Evolutionary conservation across 768 basidiomycete species (phyloP).

Genomic region (Candolleomyces aberdarensis): DNA sequence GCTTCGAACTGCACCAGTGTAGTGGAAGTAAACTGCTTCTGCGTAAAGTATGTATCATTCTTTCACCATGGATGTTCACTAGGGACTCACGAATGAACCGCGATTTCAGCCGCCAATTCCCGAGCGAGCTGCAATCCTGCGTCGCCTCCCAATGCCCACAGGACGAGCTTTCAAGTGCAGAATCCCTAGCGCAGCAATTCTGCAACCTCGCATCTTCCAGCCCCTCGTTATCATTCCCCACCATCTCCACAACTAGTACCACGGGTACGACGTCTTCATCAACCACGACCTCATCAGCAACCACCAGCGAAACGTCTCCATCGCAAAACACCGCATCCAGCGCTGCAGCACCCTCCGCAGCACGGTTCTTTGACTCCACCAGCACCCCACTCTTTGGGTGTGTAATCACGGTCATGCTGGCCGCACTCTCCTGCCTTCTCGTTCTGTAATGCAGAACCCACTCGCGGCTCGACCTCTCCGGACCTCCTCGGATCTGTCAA

Average conservation of each 20-base stretch:
- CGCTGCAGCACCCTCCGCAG: background rate
- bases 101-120: conserved; percentile 29
- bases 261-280: background rate
- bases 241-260: conserved; percentile 18
- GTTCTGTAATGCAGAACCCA: too few relatives aligned
- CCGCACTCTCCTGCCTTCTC: too few relatives aligned
- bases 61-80: background rate
- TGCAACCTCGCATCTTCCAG: conserved; percentile 38
- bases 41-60: conserved; percentile 29
- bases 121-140: conserved; percentile 34
- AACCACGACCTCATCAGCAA: background rate
- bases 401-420: too few relatives aligned
- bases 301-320: background rate
- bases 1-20: conserved; percentile 41
- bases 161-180: conserved; percentile 33
- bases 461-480: too few relatives aligned
- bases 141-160: conserved; percentile 31
- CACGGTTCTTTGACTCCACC: too few relatives aligned
- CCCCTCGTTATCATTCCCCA: conserved; percentile 34
- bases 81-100: background rate
- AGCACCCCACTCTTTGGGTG: too few relatives aligned
- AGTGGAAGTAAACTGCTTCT: conserved; percentile 49
- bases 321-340: background rate
- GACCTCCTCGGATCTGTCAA: too few relatives aligned
- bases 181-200: conserved; percentile 45